phyloP scores from a whole-genome alignment of 2,329 filamentous ascomycete species.

The Pseudogymnoascus sp. region DNA sequence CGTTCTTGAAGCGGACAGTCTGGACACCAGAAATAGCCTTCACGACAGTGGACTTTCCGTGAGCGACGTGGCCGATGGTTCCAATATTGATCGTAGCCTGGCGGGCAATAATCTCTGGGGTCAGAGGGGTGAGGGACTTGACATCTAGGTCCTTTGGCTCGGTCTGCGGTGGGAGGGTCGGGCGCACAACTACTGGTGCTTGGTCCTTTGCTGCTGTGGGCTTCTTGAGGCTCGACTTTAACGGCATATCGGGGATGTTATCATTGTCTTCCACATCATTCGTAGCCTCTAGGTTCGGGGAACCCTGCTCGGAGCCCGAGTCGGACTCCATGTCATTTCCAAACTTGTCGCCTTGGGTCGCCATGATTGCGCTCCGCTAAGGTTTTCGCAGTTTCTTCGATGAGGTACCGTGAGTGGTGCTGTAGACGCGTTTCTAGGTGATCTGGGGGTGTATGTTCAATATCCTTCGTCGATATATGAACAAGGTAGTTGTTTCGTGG shows the following conservation, averaged over 20 bases:
- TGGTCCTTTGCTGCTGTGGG: constrained; percentile 47
- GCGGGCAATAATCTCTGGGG: constrained; percentile 92
- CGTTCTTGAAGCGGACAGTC: constrained; percentile 99
- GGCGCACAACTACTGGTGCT: constrained; percentile 52
- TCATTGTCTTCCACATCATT: constrained; percentile 50
- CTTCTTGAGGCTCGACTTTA: constrained; percentile 87
- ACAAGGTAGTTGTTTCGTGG: constrained; percentile 1
- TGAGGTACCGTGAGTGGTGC: neutral
- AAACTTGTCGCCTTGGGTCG: constrained; percentile 53
- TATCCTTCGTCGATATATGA: constrained; percentile 9
- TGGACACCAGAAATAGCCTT: constrained; percentile 99
- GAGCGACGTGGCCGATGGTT: constrained; percentile 96
- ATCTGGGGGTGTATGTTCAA: constrained; percentile 5
- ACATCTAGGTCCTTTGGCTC: constrained; percentile 86
- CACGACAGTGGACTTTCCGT: constrained; percentile 97
- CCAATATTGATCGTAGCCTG: constrained; percentile 99
- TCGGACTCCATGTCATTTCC: constrained; percentile 70
- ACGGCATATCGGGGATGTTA: constrained; percentile 53
- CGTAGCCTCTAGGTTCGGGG: constrained; percentile 38
- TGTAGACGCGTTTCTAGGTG: neutral
- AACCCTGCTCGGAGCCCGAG: constrained; percentile 57
- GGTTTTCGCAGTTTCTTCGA: neutral
- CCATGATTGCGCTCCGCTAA: constrained; percentile 25
- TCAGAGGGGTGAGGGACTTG: constrained; percentile 71
- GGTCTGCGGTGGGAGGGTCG: constrained; percentile 79